Evolutionary conservation across 1,284 basidiomycete species (phyloP).

Genomic region (Naganishia sp.): DNA sequence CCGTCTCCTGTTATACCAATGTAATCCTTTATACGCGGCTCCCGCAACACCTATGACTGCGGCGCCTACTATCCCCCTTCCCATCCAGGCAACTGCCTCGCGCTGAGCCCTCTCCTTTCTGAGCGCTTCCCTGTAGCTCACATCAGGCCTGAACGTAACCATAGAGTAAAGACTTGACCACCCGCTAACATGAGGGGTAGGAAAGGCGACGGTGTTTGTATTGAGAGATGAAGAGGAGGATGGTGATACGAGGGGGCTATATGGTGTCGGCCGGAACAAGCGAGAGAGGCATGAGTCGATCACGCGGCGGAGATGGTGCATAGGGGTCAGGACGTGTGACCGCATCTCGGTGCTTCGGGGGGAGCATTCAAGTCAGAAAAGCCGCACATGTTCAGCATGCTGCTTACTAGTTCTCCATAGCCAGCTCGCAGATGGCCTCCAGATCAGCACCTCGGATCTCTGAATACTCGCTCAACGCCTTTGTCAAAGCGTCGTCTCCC

Average conservation of each 20-base stretch:
- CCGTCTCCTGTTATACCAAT: slow-evolving; percentile 10
- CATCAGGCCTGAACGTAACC: slow-evolving; percentile 94
- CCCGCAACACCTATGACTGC: slow-evolving; percentile 21
- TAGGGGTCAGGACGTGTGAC: slow-evolving; percentile 78
- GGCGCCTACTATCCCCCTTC: slow-evolving; percentile 26
- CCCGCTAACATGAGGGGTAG: slow-evolving; percentile 60
- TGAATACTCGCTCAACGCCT: slow-evolving; percentile 75
- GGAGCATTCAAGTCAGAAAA: slow-evolving; percentile 2
- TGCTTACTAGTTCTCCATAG: slow-evolving; percentile 92
- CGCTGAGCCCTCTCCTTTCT: slow-evolving; percentile 51
- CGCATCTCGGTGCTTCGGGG: slow-evolving; percentile 82
- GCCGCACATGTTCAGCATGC: slow-evolving; percentile 1
- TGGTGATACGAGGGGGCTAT: slow-evolving; percentile 50
- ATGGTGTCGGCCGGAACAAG: slow-evolving; percentile 65
- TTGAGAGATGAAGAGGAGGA: slow-evolving; percentile 48
- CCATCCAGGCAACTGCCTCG: slow-evolving; percentile 38
- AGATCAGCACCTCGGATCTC: slow-evolving; percentile 80
- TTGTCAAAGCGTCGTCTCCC: slow-evolving; percentile 62
- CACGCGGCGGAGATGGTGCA: slow-evolving; percentile 76
- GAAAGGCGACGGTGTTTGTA: slow-evolving; percentile 57
- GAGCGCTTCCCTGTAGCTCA: slow-evolving; percentile 69
- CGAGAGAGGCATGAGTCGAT: slow-evolving; percentile 66
- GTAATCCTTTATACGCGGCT: slow-evolving; percentile 3
- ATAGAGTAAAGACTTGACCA: slow-evolving; percentile 95
- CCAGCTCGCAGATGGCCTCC: slow-evolving; percentile 83